Evolutionary conservation across 2,329 filamentous ascomycete species (phyloP), one percentile per base, ranked within the genome.

Genomic region (Lasiodiplodia sp.): DNA sequence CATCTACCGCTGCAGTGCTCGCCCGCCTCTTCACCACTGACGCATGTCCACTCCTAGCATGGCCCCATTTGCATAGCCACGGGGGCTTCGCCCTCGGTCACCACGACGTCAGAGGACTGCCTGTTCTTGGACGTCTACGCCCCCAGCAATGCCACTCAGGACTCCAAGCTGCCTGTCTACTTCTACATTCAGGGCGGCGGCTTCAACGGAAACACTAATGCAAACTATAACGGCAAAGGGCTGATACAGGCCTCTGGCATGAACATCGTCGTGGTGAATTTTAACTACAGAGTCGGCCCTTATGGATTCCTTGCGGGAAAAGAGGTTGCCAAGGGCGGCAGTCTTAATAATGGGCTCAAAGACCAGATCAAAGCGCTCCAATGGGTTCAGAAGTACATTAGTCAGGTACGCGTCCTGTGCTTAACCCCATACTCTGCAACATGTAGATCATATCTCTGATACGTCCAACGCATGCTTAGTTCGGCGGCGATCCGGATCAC

Each of bases 241-340:
- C 78, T 94, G n/a, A 82, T 90, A 34, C 76, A 83, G 37, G 89
- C 88, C 0, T 86, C 87, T 21, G 82, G 84, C 47, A 80, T 86
- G 68, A 83, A 86, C 57, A 89, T 93, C 31, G 80, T 94, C 0
- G 87, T 93, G 0, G 90, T 94, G 2, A 89, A 85, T 11, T 86
- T 92, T 79, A 94, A 93, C 78, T 94, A 94, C 75, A 88, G 92
- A 5, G 90, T 94, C 12, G 91, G 91, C 0, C 85, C 87, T 0
- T 93, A 89, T 72, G 92, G 92, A 0, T 94, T 94, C 75, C 82
- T 94, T 14, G 86, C 87, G 1, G 83, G 88, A 67, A 80, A 85
- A 18, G 85, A 90, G 72, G 78, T 89, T 1, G 71, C 79, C 38
- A 73, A 74, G 71, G 71, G 79, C 4, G 85, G 87, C 2, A 86